A percentile compares a stretch with the other conserved stretches of the same genome.
Evolutionary conservation across 2,329 filamentous ascomycete species (phyloP).

Genomic region (Hymenotorrendiella dingleyae): DNA sequence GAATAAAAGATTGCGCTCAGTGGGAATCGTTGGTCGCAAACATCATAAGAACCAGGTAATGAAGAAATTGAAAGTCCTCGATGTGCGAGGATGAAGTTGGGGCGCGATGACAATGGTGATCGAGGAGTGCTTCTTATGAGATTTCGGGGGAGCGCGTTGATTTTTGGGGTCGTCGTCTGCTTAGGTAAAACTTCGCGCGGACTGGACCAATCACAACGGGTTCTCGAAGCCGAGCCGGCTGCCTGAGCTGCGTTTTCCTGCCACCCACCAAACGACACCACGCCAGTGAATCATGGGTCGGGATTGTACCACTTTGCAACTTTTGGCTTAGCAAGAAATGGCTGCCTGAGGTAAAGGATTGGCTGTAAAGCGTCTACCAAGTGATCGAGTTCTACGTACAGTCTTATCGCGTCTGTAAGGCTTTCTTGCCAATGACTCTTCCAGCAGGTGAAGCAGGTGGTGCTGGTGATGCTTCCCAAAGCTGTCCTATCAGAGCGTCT

Average conservation of each 20-base stretch:
- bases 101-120: slow-evolving; percentile 9
- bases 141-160: neutral
- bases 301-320: neutral
- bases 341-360: slow-evolving; percentile 34
- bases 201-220: neutral
- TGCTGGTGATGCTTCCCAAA: too few relatives aligned
- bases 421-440: slow-evolving; percentile 17
- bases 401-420: too few relatives aligned
- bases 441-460: too few relatives aligned
- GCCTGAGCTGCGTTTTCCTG: neutral
- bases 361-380: slow-evolving; percentile 19
- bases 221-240: neutral
- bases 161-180: neutral
- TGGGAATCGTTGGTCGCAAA: slow-evolving; percentile 18
- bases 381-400: neutral
- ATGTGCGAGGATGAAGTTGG: slow-evolving; percentile 10
- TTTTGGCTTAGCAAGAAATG: slow-evolving; percentile 5
- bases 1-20: slow-evolving; percentile 24
- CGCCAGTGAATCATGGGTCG: neutral
- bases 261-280: neutral
- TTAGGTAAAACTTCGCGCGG: neutral
- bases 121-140: slow-evolving; percentile 10
- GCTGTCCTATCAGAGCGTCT: neutral
- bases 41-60: slow-evolving; percentile 26
- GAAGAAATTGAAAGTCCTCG: slow-evolving; percentile 16